Evolutionary conservation across 768 basidiomycete species (phyloP), one percentile per base, ranked within the genome.

Genomic region (Termitomyces sp.): DNA sequence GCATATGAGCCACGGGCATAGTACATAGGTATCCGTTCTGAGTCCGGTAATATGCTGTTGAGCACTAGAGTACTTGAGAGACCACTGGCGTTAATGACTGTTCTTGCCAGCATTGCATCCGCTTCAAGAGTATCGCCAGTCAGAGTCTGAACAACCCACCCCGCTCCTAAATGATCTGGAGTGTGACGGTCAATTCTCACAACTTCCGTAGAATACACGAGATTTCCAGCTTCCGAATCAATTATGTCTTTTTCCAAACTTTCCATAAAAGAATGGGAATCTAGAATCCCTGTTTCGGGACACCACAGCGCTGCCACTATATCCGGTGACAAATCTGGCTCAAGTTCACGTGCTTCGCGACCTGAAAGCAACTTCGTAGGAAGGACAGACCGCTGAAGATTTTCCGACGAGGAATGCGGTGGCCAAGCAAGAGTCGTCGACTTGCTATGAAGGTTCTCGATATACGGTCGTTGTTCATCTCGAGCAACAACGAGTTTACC

Each of bases 401-500:
- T 61, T 45, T 5, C 53, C 24, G 66, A 64, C 4, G 60, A 45
- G 3, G 77, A 80, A 59, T 76, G 70, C 20, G 71, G 68, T 0
- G 85, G 82, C 76, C 84, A 81, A 5, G 68, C 59, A 16, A 93
- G 75, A 51, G 69, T 69, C 48, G 73, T 72, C 2, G 87, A 84
- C 66, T 90, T 90, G 16, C 73, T 69, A 59, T 88, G 79, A 2
- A 98, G 81, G 20, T 75, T 68, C 56, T 87, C 76, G 39, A 98
- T 79, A 70, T 96, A 96, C 0, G 76, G 61, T 39, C 72, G 75
- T 63, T 98, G 93, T 51, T 79, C 75, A 18, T 75, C 70, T 18
- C 77, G 82, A 0, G 92, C 96, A 41, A 98, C 89, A 1, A 98
- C 85, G 18, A 99, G 86, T 73, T 98, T 99, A 41, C 94, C 93